Evolutionary conservation across 768 basidiomycete species (phyloP).

Genomic region (Mycena vulgaris): DNA sequence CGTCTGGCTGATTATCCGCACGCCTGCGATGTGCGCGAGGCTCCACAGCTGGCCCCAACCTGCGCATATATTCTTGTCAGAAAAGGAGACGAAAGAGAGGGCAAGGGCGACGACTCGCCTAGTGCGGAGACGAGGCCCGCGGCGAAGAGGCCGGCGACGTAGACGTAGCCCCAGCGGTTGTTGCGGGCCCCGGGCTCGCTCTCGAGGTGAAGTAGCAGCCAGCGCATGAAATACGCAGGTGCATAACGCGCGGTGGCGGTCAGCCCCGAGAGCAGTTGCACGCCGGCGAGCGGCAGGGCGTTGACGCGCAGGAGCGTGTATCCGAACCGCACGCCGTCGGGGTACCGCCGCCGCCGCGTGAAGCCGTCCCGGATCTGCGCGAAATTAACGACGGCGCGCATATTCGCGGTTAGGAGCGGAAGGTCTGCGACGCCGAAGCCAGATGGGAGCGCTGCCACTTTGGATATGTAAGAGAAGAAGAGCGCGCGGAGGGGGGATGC

Average conservation of each 20-base stretch:
- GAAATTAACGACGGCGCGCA: too few species aligned
- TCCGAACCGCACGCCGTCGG: too few species aligned
- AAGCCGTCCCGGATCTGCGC: too few species aligned
- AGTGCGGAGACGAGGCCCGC: slow-evolving; percentile 4
- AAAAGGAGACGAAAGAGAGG: neutral
- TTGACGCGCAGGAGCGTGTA: too few species aligned
- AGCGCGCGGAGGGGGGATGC: too few species aligned
- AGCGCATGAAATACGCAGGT: slow-evolving; percentile 16
- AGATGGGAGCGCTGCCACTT: too few species aligned
- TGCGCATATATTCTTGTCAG: neutral
- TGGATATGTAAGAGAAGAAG: too few species aligned
- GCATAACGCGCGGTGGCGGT: slow-evolving; percentile 15
- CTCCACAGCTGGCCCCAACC: slow-evolving; percentile 65
- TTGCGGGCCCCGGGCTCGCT: neutral
- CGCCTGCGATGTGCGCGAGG: slow-evolving; percentile 66
- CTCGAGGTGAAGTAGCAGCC: slow-evolving; percentile 8
- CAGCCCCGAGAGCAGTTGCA: slow-evolving; percentile 3
- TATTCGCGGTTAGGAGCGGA: too few species aligned
- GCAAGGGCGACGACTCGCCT: neutral
- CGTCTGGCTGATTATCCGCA: slow-evolving; percentile 71
- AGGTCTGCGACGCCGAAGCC: too few species aligned
- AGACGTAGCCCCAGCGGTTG: slow-evolving; percentile 11
- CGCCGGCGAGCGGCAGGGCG: neutral
- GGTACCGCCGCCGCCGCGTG: too few species aligned
- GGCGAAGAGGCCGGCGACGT: slow-evolving; percentile 16